Evolutionary conservation across 2,329 filamentous ascomycete genomes (phyloP).

Genomic region (Ilyonectria destructans): DNA sequence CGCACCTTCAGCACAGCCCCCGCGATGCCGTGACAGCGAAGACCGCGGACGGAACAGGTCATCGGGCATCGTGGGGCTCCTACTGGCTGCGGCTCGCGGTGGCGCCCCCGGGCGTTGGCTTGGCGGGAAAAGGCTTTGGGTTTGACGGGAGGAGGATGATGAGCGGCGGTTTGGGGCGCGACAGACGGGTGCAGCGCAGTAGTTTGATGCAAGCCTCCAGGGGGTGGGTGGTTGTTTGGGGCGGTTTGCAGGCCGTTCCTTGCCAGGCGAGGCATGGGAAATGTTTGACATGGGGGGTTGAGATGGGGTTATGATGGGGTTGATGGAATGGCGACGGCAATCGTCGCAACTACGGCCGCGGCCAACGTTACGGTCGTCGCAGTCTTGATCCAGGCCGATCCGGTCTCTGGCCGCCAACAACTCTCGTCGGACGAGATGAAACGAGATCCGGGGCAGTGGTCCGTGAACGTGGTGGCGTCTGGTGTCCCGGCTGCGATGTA

Average conservation of each 20-base stretch:
- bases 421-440: conserved; percentile 9
- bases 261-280: neutral
- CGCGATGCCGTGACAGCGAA: conserved; percentile 15
- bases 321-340: conserved; percentile 8
- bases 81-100: conserved; percentile 21
- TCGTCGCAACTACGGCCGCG: conserved; percentile 16
- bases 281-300: neutral
- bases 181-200: conserved; percentile 42
- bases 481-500: conserved; percentile 3
- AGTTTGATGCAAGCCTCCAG: conserved; percentile 43
- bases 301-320: neutral
- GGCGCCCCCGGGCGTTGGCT: conserved; percentile 3
- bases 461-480: conserved; percentile 4
- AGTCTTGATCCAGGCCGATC: neutral
- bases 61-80: conserved; percentile 16
- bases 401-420: neutral
- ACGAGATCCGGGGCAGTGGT: conserved; percentile 5
- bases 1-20: conserved; percentile 10
- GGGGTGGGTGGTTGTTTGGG: conserved; percentile 33
- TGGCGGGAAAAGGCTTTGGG: conserved; percentile 2
- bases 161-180: conserved; percentile 27
- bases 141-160: neutral
- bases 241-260: neutral
- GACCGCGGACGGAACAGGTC: conserved; percentile 8
- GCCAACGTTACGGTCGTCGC: neutral